Evolutionary conservation across 208 protist genomes (phyloP), one percentile per base, ranked within the genome.

Genomic region (Trypanosoma cruzi): DNA sequence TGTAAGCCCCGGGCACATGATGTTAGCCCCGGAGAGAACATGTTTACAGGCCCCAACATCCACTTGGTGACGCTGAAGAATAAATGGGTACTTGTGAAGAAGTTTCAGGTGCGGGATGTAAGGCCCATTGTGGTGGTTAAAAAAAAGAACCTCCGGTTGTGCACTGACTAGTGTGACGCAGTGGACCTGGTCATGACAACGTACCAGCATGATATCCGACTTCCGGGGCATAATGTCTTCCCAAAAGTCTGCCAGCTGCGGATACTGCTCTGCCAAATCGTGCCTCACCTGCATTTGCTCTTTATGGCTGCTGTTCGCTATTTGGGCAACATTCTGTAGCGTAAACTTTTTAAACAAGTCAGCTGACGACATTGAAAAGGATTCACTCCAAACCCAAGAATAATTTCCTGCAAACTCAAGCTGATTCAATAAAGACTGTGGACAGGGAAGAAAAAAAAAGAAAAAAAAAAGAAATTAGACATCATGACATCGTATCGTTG

Each of bases 1-100:
- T 31, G 98, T 99, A 32, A 99, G 79, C 31, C 98, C 98, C 28
- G 77, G 97, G 79, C 97, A 99, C 98, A 99, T 99, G 46, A 99
- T 91, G 73, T 99, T 95, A 1, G 98, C 97, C n/a, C 98, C 98
- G 8, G 90, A 94, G 34, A 99, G 71, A 48, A 99, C 92, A 75
- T 98, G 98, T 66, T 94, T 96, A 77, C 99, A 99, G 66, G 96
- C 98, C 52, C 98, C 98, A 73, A 94, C 91, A 82, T 99, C 98
- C 11, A 99, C 97, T 77, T 99, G 98, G 31, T 99, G 84, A 29
- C 89, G 65, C 55, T 85, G 86, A 26, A 99, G 84, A 48, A 99
- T 98, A 59, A 97, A 90, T 16, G 98, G 98, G 74, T 99, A 99
- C 83, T 98, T 98, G 82, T 99, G 98, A 55, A 99, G 78, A 14